Base-by-base conservation (phyloP, 1,284 basidiomycete genomes). In the Inonotus hispidus region DNA sequence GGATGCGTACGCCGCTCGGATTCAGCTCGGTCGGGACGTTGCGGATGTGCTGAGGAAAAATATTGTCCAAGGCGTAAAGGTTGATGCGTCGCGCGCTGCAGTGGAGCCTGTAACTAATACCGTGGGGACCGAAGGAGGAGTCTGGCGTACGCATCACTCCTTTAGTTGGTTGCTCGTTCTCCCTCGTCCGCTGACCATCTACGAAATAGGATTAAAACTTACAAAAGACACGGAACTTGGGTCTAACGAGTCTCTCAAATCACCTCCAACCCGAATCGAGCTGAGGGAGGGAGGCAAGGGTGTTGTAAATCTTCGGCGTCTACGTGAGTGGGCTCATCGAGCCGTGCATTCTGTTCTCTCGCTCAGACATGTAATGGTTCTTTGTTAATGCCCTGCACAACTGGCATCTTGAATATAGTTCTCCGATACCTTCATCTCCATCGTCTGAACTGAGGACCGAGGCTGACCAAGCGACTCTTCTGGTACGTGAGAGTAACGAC, bases 181-280 rank as follows among this genome's bases (percentile, higher is more conserved):
- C 23, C 14, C 50, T 46, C 50, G n/a, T 46, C 43, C 11, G 27
- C 19, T 13, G 16, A 29, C 11, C 21, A 35, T 14, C 4, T 43
- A n/a, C 19, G 41, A 43, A 23, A 47, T 63, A 91, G 90, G 77
- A 62, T 67, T 92, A 46, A 79, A 79, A 52, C 75, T 92, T 49
- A 89, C 82, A 2, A 73, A 83, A 46, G 76, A 90, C 58, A 90
- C 87, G 0, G 90, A 92, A 67, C 74, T 92, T 2, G 90, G 90
- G 6, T 81, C 82, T 50, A 92, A 92, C 66, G 82, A 86, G 1
- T 77, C 81, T 2, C 81, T 92, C 65, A 91, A 88, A 71, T 77
- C 72, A 53, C 78, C 81, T 27, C 74, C 73, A 43, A 46, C 73
- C 5, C n/a, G 23, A 5, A 21, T 71, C 76, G 56, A 68, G 71